These are phyloP conservation scores for Verbena officinalis DNA, from an alignment of 257 asterid genomes.

Conservation along the genomic window DNA sequence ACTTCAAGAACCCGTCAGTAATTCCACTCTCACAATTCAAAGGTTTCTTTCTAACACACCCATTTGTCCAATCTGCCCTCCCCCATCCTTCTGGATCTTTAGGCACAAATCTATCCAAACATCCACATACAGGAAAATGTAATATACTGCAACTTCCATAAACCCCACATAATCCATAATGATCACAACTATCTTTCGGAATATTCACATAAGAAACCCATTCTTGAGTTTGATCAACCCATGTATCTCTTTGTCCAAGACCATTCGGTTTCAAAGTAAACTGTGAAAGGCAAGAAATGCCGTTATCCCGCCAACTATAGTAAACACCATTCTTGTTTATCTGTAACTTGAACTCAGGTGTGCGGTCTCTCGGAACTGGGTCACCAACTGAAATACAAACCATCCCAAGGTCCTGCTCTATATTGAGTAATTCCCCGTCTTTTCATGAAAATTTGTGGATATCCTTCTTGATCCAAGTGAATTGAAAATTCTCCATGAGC, in stretches of 20 bases:
- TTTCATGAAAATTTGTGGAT: conserved; percentile 30
- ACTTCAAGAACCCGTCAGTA: conserved; percentile 36
- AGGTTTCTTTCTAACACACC: conserved; percentile 32
- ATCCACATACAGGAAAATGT: conserved; percentile 34
- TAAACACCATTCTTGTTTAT: conserved; percentile 32
- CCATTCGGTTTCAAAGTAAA: conserved; percentile 25
- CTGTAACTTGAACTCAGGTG: conserved; percentile 1
- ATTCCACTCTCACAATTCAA: conserved; percentile 31
- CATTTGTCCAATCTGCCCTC: conserved; percentile 27
- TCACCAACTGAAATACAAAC: conserved; percentile 42
- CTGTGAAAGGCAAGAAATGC: not conserved
- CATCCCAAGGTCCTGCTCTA: conserved; percentile 53
- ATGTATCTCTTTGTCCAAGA: conserved; percentile 22
- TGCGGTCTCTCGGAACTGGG: conserved; percentile 13
- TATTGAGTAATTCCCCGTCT: not conserved
- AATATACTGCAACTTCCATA: conserved; percentile 37
- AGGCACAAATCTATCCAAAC: conserved; percentile 42
- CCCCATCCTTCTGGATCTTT: conserved; percentile 24
- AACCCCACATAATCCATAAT: conserved; percentile 45
- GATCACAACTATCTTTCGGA: conserved; percentile 42
- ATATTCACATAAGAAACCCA: conserved; percentile 34
- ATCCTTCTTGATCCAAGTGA: conserved; percentile 38
- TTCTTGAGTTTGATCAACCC: conserved; percentile 25
- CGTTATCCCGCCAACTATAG: conserved; percentile 1
- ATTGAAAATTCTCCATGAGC: conserved; percentile 35